phyloP scores from a whole-genome alignment of 352 stramenopile genomes.

The Pythium plurisporium region DNA sequence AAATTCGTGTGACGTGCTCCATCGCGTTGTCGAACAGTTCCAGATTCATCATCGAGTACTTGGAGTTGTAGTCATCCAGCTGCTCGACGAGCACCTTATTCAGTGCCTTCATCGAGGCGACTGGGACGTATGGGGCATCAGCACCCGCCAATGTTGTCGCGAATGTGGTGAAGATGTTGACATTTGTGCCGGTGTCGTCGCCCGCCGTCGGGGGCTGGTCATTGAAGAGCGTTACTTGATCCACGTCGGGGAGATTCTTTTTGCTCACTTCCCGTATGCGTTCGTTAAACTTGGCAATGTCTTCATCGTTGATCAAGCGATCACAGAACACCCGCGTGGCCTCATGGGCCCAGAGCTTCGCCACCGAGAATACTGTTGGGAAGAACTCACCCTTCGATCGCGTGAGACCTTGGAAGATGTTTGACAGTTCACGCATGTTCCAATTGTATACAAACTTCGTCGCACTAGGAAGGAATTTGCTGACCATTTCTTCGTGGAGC shows the following conservation, averaged over 20 bases:
- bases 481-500: slow-evolving; percentile 91
- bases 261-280: slow-evolving; percentile 92
- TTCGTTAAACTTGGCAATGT: slow-evolving; percentile 91
- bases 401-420: slow-evolving; percentile 95
- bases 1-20: slow-evolving; percentile 95
- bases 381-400: slow-evolving; percentile 93
- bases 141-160: slow-evolving; percentile 62
- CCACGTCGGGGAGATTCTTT: slow-evolving; percentile 88
- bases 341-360: slow-evolving; percentile 95
- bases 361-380: slow-evolving; percentile 75
- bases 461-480: slow-evolving; percentile 93
- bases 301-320: slow-evolving; percentile 93
- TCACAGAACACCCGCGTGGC: slow-evolving; percentile 96
- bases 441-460: slow-evolving; percentile 99
- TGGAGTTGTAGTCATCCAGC: slow-evolving; percentile 96
- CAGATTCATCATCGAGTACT: slow-evolving; percentile 98
- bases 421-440: slow-evolving; percentile 96
- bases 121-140: slow-evolving; percentile 70
- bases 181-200: slow-evolving; percentile 31
- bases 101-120: slow-evolving; percentile 77
- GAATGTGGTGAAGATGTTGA: slow-evolving; percentile 96
- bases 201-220: slow-evolving; percentile 33
- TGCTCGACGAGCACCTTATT: slow-evolving; percentile 92
- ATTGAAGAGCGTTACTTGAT: slow-evolving; percentile 81
- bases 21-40: slow-evolving; percentile 98